Percentiles rank a stretch among this genome's conserved stretches.
Conservation (phyloP, 257 asterid genomes). For the Solanum tarapatanum region DNA sequence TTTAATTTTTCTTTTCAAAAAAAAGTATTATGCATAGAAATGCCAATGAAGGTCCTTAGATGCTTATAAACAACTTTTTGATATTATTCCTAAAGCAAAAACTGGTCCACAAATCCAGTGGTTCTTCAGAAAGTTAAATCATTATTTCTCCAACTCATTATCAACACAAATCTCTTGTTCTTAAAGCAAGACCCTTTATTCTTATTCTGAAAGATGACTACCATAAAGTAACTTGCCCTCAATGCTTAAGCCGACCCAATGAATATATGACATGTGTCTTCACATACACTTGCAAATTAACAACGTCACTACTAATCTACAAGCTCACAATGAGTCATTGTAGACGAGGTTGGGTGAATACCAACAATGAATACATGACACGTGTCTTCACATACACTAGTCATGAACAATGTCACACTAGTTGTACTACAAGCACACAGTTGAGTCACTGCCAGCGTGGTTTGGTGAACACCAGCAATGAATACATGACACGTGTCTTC, state of each 20-base stretch:
- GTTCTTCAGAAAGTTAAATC: background rate
- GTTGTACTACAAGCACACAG: background rate
- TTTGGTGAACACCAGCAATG: background rate
- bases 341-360: background rate
- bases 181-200: background rate
- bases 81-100: background rate
- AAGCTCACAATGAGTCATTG: background rate
- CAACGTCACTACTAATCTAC: background rate
- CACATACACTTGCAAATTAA: background rate
- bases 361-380: background rate
- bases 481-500: background rate
- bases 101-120: background rate
- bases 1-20: background rate
- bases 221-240: background rate
- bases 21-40: background rate
- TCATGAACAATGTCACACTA: background rate
- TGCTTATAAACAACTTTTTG: background rate
- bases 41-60: background rate
- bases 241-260: background rate
- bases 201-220: background rate
- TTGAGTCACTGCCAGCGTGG: background rate
- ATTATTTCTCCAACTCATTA: background rate
- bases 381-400: background rate
- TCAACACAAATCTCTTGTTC: background rate
- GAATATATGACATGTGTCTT: background rate